Percentiles rank a stretch among this genome's conserved stretches.
phyloP scores from a whole-genome alignment of 768 basidiomycete genomes.

The Calocera viscosa region DNA sequence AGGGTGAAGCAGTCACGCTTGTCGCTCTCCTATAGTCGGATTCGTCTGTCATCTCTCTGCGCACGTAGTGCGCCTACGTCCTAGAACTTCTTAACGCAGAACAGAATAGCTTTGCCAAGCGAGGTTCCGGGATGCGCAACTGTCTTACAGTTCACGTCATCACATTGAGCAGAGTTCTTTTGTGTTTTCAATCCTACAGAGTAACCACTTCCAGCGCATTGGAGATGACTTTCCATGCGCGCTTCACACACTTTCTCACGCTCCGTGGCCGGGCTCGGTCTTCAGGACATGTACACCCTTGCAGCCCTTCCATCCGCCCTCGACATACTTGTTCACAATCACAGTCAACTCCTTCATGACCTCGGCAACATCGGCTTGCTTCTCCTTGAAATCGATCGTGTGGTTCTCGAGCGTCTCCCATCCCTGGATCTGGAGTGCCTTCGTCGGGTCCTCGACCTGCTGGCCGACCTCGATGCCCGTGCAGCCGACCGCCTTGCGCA shows the following conservation, averaged over 20 bases:
- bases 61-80: no score
- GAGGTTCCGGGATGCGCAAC: no score
- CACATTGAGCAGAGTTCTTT: no score
- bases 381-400: conserved; percentile 3
- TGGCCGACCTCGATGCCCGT: conserved; percentile 6
- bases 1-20: no score
- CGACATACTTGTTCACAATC: conserved; percentile 3
- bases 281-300: conserved; percentile 2
- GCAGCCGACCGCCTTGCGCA: conserved; percentile 5
- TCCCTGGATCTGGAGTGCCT: conserved; percentile 7
- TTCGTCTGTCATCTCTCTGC: no score
- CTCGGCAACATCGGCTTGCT: not conserved
- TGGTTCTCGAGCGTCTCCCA: conserved; percentile 6
- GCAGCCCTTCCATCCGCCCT: conserved; percentile 7
- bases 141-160: no score
- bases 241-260: not conserved
- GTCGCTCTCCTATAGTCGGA: no score
- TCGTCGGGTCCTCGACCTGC: conserved; percentile 7
- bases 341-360: not conserved
- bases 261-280: not conserved
- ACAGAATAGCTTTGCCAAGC: no score
- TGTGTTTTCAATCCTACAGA: no score
- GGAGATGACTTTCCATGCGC: no score
- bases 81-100: no score
- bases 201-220: no score